A percentile compares a stretch with the other conserved stretches of the same genome.
phyloP scores from a whole-genome alignment of 768 basidiomycete species.

The Boletus rubropictus region DNA sequence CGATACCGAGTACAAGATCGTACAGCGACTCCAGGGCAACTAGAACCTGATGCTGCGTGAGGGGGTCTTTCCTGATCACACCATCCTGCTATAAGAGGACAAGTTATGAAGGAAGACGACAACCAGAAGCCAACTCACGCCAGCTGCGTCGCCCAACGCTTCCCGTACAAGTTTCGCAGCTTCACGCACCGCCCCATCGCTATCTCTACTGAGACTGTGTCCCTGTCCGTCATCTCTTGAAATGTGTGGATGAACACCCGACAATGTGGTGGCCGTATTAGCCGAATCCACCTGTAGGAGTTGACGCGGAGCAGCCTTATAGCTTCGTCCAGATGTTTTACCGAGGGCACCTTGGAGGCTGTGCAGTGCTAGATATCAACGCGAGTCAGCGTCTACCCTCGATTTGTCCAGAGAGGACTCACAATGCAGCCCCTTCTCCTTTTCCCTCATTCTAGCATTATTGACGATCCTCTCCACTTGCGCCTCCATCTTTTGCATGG shows the following conservation, averaged over 20 bases:
- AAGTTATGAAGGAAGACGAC: neutral
- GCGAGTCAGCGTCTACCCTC: neutral
- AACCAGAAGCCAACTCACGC: conserved; percentile 33
- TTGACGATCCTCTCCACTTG: conserved; percentile 97
- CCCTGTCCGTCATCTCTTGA: conserved; percentile 46
- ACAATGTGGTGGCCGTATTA: conserved; percentile 32
- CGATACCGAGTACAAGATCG: conserved; percentile 75
- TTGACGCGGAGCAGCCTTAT: conserved; percentile 94
- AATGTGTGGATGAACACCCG: conserved; percentile 43
- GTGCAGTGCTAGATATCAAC: conserved; percentile 46
- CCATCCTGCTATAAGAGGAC: conserved; percentile 46
- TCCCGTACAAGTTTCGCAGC: conserved; percentile 72
- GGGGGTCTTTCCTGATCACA: conserved; percentile 61
- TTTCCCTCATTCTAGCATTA: conserved; percentile 80
- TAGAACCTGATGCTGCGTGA: conserved; percentile 74
- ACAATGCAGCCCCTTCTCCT: conserved; percentile 68
- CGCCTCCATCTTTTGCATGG: conserved; percentile 89
- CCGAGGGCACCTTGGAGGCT: conserved; percentile 91
- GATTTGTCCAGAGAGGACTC: conserved; percentile 23
- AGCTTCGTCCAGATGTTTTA: conserved; percentile 87
- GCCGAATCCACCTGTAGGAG: conserved; percentile 80
- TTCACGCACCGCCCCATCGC: conserved; percentile 60
- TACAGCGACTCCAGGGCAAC: conserved; percentile 79
- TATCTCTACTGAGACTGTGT: conserved; percentile 24
- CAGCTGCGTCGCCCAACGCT: conserved; percentile 56